Evolutionary conservation across 192 early-diverging fungal genomes (phyloP).

Genomic region (Helicostylum pulchrum): DNA sequence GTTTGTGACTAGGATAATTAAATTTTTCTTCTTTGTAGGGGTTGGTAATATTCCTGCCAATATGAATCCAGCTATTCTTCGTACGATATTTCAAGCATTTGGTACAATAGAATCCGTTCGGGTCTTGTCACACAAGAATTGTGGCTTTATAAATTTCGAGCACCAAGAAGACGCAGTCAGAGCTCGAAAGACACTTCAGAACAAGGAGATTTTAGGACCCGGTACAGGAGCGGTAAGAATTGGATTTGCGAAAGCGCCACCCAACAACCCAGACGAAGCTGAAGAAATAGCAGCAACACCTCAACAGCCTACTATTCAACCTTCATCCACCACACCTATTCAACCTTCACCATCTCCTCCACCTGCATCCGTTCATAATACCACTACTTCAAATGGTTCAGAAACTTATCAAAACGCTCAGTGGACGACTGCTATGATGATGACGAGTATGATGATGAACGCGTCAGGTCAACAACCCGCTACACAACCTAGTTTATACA

Average conservation of each 20-base stretch:
- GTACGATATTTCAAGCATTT: conserved; percentile 72
- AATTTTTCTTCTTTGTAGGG: conserved; percentile 46
- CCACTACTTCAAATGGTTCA: neutral
- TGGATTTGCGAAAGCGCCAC: conserved; percentile 91
- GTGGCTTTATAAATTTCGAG: conserved; percentile 96
- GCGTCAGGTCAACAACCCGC: conserved; percentile 23
- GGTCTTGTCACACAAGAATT: conserved; percentile 93
- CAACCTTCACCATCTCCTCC: neutral
- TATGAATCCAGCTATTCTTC: conserved; percentile 68
- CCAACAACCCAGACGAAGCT: conserved; percentile 21
- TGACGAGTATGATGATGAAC: conserved; percentile 38
- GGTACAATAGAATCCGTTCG: conserved; percentile 92
- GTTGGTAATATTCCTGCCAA: conserved; percentile 90
- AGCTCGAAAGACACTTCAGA: conserved; percentile 84
- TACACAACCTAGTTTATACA: conserved; percentile 7
- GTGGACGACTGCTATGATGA: conserved; percentile 29
- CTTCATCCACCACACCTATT: neutral
- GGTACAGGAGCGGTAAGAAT: conserved; percentile 76
- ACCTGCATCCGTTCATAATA: neutral
- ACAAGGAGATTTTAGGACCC: conserved; percentile 79
- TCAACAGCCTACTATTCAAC: neutral
- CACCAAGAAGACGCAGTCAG: conserved; percentile 86
- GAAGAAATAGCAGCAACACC: neutral
- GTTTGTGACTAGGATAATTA: too few relatives aligned
- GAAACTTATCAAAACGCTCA: conserved; percentile 23